These are phyloP conservation scores for Aspergillus pseudotamarii DNA, from an alignment of 2,329 filamentous ascomycete species.

Conservation along the genomic window DNA sequence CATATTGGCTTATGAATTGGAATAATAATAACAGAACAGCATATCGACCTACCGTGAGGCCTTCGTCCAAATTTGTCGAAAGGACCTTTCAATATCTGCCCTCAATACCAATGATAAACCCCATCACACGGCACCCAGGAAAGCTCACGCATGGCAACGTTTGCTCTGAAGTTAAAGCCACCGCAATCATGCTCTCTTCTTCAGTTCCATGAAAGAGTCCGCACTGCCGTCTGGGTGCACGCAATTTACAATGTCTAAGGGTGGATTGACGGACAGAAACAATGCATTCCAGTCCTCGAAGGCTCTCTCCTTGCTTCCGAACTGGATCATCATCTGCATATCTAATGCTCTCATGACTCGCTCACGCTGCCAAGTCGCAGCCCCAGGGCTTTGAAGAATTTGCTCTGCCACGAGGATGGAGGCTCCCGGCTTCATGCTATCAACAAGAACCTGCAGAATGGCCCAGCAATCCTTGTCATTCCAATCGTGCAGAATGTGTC, in stretches of 20 bases:
- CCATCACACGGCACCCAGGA: neutral
- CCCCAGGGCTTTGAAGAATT: neutral
- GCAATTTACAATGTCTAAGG: neutral
- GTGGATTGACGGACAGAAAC: neutral
- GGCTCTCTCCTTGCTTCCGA: neutral
- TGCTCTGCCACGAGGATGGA: neutral
- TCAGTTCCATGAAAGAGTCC: neutral
- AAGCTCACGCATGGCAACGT: neutral
- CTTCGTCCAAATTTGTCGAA: neutral
- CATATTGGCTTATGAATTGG: too few relatives aligned
- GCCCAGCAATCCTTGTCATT: neutral
- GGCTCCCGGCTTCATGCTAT: neutral
- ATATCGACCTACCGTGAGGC: neutral
- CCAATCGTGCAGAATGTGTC: neutral
- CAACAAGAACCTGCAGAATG: neutral
- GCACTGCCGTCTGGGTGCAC: neutral
- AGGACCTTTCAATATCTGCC: fast-evolving
- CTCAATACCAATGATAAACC: neutral
- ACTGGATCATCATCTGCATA: slow-evolving; percentile 2
- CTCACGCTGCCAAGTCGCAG: neutral
- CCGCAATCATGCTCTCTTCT: neutral
- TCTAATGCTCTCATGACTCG: neutral
- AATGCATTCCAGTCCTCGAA: neutral
- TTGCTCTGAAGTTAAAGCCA: neutral
- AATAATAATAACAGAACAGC: too few relatives aligned